These are phyloP conservation scores for Colletotrichum lini DNA, from an alignment of 2,329 filamentous ascomycete species.

Conservation along the genomic window DNA sequence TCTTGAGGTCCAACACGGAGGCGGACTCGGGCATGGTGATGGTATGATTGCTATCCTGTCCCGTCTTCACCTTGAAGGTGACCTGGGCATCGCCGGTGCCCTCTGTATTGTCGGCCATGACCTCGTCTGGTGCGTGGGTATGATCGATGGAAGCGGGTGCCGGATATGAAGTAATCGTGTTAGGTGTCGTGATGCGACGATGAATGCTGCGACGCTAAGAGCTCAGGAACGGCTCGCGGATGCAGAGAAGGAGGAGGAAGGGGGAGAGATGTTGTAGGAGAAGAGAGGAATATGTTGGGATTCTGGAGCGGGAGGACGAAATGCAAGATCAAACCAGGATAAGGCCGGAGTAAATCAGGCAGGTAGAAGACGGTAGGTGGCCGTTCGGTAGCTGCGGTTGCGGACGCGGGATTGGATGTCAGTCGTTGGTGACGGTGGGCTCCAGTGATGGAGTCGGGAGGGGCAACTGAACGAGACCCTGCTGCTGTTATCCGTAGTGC, in stretches of 20 bases:
- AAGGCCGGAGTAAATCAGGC: slow-evolving; percentile 16
- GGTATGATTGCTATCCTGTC: slow-evolving; percentile 87
- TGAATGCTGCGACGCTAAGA: background rate
- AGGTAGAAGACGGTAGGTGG: slow-evolving; percentile 23
- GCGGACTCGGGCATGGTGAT: slow-evolving; percentile 84
- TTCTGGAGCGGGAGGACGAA: slow-evolving; percentile 14
- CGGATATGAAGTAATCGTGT: slow-evolving; percentile 1
- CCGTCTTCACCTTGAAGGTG: slow-evolving; percentile 98
- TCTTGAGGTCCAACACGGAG: slow-evolving; percentile 89
- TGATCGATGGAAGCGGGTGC: slow-evolving; percentile 8
- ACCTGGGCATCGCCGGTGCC: slow-evolving; percentile 79
- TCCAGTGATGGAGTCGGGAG: slow-evolving; percentile 29
- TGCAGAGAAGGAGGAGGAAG: background rate
- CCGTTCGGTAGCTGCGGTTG: slow-evolving; percentile 34
- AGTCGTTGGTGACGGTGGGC: slow-evolving; percentile 33
- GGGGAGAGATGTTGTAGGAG: background rate
- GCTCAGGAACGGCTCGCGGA: background rate
- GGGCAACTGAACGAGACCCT: slow-evolving; percentile 30
- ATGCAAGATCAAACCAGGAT: slow-evolving; percentile 21
- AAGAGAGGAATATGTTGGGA: slow-evolving; percentile 28
- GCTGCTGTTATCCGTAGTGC: background rate
- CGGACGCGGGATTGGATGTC: slow-evolving; percentile 28
- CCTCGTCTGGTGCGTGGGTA: slow-evolving; percentile 21
- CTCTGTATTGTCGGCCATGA: slow-evolving; percentile 77
- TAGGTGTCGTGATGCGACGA: slow-evolving; percentile 17